Evolutionary conservation across 495 filamentous ascomycete species (phyloP), one percentile per base, ranked within the genome.

Genomic region (Lasiosphaeria ovina): DNA sequence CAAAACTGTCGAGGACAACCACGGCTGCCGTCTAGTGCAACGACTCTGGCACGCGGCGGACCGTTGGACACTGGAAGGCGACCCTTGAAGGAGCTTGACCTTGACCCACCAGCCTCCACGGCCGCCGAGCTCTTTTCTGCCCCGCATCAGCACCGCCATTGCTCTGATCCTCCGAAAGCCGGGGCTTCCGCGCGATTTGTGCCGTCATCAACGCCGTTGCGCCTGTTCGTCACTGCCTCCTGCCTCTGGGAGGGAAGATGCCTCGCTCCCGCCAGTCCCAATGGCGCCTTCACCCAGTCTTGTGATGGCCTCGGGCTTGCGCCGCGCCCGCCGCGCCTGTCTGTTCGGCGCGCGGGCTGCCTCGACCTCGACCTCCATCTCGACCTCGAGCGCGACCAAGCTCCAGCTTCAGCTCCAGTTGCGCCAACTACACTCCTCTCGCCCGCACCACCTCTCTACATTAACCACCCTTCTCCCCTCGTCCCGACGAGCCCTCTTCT

Each of bases 221-320:
- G 58, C 35, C 36, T 51, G 31, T 62, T 62, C 40, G 52, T 24
- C 35, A 51, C 33, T 42, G 8, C 16, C 32, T 32, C 9, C 45
- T 14, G 7, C 45, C 10, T n/a, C 17, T 7, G 42, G 24, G 24
- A 35, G 16, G 38, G 49, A 65, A 58, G 45, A 67, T 67, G 65
- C 47, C 34, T 44, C 49, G 35, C 36, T 9, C 11, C 11, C 11
- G 14, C 14, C 12, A 42, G 0, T 42, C 61, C 45, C 59, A 35
- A 72, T 70, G 66, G 66, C 70, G 57, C 62, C 68, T 7, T 62
- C 61, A 56, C 55, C 63, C 38, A 55, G 58, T 58, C 54, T 70
- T 44, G 59, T 69, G 68, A 69, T 70, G 65, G 65, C 67, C 6
- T 32, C 63, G 9, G 54, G 59, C 58, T 42, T 67, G 12, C 60